Conservation (phyloP, 495 filamentous ascomycete species). For the Neurospora sp. region DNA sequence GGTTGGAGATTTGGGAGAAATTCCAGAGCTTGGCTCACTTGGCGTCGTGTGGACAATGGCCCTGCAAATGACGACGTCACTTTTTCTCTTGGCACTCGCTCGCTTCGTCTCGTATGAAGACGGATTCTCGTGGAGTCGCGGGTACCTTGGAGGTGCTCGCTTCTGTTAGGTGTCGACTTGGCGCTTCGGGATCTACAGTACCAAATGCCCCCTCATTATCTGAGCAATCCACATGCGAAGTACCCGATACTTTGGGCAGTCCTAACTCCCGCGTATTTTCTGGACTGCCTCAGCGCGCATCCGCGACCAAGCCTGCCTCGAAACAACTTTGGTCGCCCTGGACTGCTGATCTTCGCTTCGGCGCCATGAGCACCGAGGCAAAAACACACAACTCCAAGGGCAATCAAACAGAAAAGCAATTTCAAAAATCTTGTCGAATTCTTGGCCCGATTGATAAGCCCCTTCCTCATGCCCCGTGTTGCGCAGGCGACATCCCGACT, state of each 20-base stretch:
- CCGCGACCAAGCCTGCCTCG: neutral
- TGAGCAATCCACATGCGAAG: neutral
- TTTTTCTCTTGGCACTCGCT: neutral
- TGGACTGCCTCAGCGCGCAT: neutral
- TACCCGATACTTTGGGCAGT: neutral
- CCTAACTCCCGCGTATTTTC: neutral
- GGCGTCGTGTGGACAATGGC: neutral
- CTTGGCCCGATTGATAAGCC: neutral
- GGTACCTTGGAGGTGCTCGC: neutral
- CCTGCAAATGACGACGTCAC: neutral
- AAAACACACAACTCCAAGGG: neutral
- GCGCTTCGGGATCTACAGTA: neutral
- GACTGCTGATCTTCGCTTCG: neutral
- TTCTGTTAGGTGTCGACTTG: neutral
- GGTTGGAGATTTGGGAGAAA: neutral
- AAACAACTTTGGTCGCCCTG: neutral
- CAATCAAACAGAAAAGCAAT: neutral
- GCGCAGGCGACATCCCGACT: neutral
- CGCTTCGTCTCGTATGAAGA: neutral
- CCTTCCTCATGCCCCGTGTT: neutral
- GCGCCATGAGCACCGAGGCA: neutral
- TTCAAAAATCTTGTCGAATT: neutral
- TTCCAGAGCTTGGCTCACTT: neutral
- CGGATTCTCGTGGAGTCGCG: neutral
- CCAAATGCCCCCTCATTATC: neutral